These are phyloP conservation scores for Chlamydomonas reinhardtii DNA, from an alignment of 163 green algal genomes.

Conservation along the genomic window DNA sequence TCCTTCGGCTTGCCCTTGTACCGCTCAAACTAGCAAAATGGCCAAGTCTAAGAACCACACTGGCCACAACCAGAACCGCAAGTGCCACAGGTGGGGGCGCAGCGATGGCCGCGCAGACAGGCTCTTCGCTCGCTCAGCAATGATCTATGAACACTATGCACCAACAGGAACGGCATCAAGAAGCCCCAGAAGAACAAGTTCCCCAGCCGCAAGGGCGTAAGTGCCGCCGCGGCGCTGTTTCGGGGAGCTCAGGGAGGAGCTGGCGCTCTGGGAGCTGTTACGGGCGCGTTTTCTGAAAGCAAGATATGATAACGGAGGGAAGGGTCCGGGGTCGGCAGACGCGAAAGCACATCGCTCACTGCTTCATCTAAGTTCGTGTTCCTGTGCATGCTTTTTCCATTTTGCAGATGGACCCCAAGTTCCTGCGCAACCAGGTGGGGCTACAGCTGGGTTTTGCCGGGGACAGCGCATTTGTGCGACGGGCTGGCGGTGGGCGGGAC, in stretches of 20 bases:
- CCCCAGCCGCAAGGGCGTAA: constrained; percentile 87
- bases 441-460: background rate
- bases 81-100: constrained; percentile 76
- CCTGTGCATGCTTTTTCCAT: background rate
- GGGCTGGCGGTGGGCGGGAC: too few species aligned
- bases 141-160: background rate
- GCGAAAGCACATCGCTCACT: too few species aligned
- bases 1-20: constrained; percentile 11
- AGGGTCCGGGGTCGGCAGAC: too few species aligned
- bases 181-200: constrained; percentile 94
- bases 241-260: too few species aligned
- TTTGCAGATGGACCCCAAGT: constrained; percentile 98
- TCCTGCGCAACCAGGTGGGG: constrained; percentile 92
- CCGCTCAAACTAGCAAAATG: constrained; percentile 6
- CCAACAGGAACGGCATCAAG: constrained; percentile 93
- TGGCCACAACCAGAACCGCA: constrained; percentile 89
- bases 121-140: background rate
- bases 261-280: too few species aligned
- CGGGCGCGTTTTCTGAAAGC: too few species aligned
- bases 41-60: constrained; percentile 63
- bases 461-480: too few species aligned
- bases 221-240: constrained; percentile 32
- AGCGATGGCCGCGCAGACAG: background rate
- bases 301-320: too few species aligned
- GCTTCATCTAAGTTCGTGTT: too few species aligned